These are phyloP conservation scores for Aspergillus tubingensis DNA, from an alignment of 2,329 filamentous ascomycete genomes.

Conservation along the genomic window DNA sequence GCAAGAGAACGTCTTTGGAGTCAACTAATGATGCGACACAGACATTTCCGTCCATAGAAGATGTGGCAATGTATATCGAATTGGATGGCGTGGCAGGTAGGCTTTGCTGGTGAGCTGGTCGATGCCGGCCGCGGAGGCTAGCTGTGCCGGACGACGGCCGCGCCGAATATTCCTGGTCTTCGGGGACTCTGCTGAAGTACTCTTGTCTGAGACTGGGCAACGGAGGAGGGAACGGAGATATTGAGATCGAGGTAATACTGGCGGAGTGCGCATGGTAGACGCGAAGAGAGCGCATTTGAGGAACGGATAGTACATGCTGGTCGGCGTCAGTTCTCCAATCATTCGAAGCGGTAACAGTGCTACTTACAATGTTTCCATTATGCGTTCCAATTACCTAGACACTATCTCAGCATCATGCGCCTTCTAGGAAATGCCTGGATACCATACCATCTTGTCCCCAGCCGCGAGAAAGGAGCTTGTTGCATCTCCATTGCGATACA, in stretches of 20 bases:
- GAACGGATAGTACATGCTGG: constrained; percentile 82
- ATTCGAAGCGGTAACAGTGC: neutral
- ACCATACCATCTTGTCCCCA: constrained; percentile 89
- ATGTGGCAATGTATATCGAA: constrained; percentile 88
- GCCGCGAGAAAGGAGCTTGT: constrained; percentile 88
- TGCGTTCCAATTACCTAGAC: constrained; percentile 84
- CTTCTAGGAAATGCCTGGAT: constrained; percentile 2
- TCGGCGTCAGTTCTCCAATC: constrained; percentile 18
- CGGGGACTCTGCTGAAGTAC: constrained; percentile 33
- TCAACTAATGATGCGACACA: constrained; percentile 88
- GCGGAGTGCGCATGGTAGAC: constrained; percentile 92
- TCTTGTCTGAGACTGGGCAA: constrained; percentile 47
- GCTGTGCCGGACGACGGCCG: constrained; percentile 32
- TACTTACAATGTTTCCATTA: constrained; percentile 88
- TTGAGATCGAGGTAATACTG: constrained; percentile 83
- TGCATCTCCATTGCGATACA: constrained; percentile 94
- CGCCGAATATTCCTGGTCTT: constrained; percentile 27
- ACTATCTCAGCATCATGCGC: constrained; percentile 37
- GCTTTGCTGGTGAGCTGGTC: constrained; percentile 21
- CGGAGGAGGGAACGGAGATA: constrained; percentile 79
- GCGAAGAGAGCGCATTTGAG: constrained; percentile 76
- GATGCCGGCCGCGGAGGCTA: constrained; percentile 35
- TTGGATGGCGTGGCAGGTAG: constrained; percentile 80
- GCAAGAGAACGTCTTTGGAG: constrained; percentile 81
- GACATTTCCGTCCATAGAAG: constrained; percentile 93